phyloP scores from a whole-genome alignment of 2,329 filamentous ascomycete genomes.

The Alternaria dauci region DNA sequence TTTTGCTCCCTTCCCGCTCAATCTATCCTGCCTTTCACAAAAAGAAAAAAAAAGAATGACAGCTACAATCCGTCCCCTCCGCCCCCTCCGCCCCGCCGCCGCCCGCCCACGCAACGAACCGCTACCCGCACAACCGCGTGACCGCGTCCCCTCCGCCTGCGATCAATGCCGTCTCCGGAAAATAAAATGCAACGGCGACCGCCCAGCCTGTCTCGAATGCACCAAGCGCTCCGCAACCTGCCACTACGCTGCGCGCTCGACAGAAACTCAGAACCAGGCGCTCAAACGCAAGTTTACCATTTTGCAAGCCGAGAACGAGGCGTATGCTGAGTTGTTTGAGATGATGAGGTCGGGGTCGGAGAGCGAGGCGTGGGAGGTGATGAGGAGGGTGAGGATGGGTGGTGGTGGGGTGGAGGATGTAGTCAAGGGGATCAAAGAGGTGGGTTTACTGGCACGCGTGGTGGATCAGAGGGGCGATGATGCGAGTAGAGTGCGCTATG shows the following conservation, averaged over 20 bases:
- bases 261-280: constrained; percentile 17
- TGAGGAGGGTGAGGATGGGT: constrained; percentile 25
- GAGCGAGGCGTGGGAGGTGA: constrained; percentile 18
- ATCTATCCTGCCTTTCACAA: no score
- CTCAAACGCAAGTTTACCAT: constrained; percentile 23
- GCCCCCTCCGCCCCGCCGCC: constrained; percentile 16
- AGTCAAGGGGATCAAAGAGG: constrained; percentile 23
- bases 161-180: constrained; percentile 15
- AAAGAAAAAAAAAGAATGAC: no score
- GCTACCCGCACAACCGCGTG: constrained; percentile 4
- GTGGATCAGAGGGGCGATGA: constrained; percentile 9
- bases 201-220: constrained; percentile 13
- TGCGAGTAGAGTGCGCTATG: neutral
- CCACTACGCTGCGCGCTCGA: constrained; percentile 9
- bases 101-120: constrained; percentile 11
- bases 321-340: constrained; percentile 22
- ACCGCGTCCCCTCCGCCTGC: constrained; percentile 17
- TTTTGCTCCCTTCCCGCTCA: no score
- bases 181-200: constrained; percentile 17
- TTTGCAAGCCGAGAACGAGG: constrained; percentile 19
- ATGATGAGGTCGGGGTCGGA: constrained; percentile 21
- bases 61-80: constrained; percentile 2
- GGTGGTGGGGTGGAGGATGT: constrained; percentile 16
- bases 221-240: constrained; percentile 11
- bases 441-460: constrained; percentile 21